These are phyloP conservation scores for Margaritispora aquatica DNA, from an alignment of 495 filamentous ascomycete genomes.

Conservation along the genomic window DNA sequence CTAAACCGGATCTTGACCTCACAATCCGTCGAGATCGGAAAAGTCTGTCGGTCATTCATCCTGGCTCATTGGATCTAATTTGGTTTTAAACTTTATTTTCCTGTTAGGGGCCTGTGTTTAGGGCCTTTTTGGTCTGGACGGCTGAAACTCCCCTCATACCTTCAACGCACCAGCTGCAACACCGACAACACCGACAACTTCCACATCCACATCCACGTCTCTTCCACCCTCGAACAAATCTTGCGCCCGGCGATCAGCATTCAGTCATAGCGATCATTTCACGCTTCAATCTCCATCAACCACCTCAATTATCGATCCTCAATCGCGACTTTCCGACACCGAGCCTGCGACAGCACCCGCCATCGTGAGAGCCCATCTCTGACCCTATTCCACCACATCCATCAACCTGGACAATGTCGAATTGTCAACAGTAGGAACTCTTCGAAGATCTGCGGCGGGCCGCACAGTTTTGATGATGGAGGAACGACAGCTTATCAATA, in stretches of 20 bases:
- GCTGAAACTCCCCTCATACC: not conserved
- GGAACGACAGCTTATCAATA: constrained; percentile 17
- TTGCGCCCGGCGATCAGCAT: not conserved
- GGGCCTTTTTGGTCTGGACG: not conserved
- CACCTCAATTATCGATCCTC: not conserved
- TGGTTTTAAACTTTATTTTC: not conserved
- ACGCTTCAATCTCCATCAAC: not conserved
- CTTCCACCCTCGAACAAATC: not conserved
- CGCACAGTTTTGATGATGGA: constrained; percentile 18
- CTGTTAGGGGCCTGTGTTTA: not conserved
- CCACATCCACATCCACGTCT: not conserved
- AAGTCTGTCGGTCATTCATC: not conserved
- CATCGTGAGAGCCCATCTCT: not conserved
- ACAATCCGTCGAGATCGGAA: not conserved
- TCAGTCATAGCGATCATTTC: not conserved
- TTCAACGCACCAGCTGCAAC: not conserved
- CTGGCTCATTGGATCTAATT: not conserved
- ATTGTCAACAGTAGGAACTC: not conserved
- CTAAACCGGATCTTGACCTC: too few relatives aligned
- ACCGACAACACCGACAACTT: too few relatives aligned
- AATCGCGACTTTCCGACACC: not conserved
- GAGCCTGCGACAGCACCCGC: not conserved
- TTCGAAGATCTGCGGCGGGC: constrained; percentile 16
- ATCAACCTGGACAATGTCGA: constrained; percentile 13
- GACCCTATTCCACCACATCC: not conserved